Conservation (phyloP, 495 filamentous ascomycete genomes). For the Bacidia gigantensis region DNA sequence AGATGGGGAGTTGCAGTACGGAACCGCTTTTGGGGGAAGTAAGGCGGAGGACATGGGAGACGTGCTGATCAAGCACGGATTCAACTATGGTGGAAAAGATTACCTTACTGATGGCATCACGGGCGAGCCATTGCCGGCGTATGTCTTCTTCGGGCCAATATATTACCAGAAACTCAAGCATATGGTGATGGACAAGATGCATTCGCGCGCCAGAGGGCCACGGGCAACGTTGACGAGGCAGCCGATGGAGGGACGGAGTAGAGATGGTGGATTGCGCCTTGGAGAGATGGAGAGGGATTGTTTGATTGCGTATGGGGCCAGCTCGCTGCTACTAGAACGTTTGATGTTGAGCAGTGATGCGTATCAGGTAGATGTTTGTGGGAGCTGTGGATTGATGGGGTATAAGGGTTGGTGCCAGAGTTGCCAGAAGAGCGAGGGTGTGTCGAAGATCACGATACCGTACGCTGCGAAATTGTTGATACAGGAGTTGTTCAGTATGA, state of each 20-base stretch:
- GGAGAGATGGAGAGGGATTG: constrained; percentile 99
- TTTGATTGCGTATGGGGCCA: constrained; percentile 87
- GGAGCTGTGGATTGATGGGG: constrained; percentile 84
- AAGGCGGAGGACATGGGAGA: constrained; percentile 83
- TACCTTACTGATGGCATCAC: constrained; percentile 92
- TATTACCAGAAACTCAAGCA: constrained; percentile 99
- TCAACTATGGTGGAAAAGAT: constrained; percentile 92
- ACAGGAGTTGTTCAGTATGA: constrained; percentile 96
- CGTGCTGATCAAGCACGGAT: constrained; percentile 72
- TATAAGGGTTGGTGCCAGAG: constrained; percentile 86
- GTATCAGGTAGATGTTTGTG: constrained; percentile 84
- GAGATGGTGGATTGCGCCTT: constrained; percentile 81
- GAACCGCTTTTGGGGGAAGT: constrained; percentile 88
- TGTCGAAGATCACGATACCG: constrained; percentile 89
- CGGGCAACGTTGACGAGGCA: constrained; percentile 86
- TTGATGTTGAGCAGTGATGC: constrained; percentile 89
- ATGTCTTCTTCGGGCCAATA: constrained; percentile 97
- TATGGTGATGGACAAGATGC: constrained; percentile 99
- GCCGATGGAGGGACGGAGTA: constrained; percentile 87
- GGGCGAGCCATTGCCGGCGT: constrained; percentile 80
- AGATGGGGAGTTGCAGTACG: constrained; percentile 68
- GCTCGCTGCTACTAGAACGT: constrained; percentile 81
- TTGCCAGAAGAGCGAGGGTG: constrained; percentile 65
- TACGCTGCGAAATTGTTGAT: constrained; percentile 96
- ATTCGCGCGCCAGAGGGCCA: constrained; percentile 80